phyloP scores from a whole-genome alignment of 768 basidiomycete species.

The Podaxis sp. region DNA sequence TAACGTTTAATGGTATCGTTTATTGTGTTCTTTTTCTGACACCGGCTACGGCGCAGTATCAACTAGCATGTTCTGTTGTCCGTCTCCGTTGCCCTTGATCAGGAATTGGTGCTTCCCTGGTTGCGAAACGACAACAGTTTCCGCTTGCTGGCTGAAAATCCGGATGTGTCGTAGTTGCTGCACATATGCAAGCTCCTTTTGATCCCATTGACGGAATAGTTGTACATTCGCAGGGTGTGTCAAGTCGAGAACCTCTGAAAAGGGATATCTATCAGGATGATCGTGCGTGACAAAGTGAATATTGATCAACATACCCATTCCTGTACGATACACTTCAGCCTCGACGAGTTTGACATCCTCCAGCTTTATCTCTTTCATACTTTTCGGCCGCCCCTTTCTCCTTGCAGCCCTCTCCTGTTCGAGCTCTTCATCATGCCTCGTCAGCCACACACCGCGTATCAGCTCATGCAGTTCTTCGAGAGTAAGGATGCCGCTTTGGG shows the following conservation, averaged over 20 bases:
- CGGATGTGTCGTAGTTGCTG: conserved; percentile 73
- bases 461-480: conserved; percentile 65
- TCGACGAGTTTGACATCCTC: conserved; percentile 71
- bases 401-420: conserved; percentile 55
- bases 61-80: conserved; percentile 18
- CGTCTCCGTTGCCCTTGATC: conserved; percentile 18
- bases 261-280: conserved; percentile 5
- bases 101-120: conserved; percentile 51
- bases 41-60: neutral
- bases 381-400: conserved; percentile 75
- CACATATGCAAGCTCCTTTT: conserved; percentile 66
- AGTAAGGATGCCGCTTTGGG: conserved; percentile 51
- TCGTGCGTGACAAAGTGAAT: neutral
- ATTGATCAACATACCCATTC: conserved; percentile 57
- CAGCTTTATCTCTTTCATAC: conserved; percentile 56
- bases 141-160: conserved; percentile 55
- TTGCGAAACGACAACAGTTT: conserved; percentile 45
- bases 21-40: neutral
- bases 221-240: conserved; percentile 67
- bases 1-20: neutral
- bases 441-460: conserved; percentile 65
- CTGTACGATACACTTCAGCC: conserved; percentile 70
- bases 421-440: conserved; percentile 64
- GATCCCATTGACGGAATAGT: conserved; percentile 76
- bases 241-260: conserved; percentile 71